Base-by-base conservation (phyloP, 805 yeast species). In the Yamadazyma scolyti region DNA sequence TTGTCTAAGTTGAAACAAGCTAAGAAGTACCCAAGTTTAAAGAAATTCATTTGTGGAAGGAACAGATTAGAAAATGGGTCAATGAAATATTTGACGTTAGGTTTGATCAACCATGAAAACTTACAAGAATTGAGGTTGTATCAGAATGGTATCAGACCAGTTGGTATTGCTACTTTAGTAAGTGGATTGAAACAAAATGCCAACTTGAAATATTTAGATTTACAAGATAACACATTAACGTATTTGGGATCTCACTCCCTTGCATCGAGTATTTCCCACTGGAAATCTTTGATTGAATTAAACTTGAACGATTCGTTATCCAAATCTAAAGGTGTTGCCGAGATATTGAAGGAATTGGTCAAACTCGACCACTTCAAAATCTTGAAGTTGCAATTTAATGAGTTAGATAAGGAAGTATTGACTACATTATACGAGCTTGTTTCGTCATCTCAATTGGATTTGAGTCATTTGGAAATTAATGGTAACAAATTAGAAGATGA, bases 51-150 rank as follows among this genome's bases (percentile, higher is more conserved):
- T 49, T 93, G 99, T 63, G 98, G 98, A 42, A 77, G 99, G 63
- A 93, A 93, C 62, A 82, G 99, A 61, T 73, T 93, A 44, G 99
- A 93, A 58, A 88, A 88, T 56, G 98, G 97, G 3, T 88, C 97
- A 5, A 76, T 87, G 58, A 78, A 79, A 47, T 82, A 83, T 43
- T 73, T 95, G 62, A 77, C 97, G 7, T 68, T 85, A 34, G 96
- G 95, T 38, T 72, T 93, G 46, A 82, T 82, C 54, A 80, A 82
- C 31, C 96, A 93, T 57, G 69, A 73, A 25, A 75, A 78, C 31
- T 68, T 89, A 52, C 76, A 83, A 56, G 76, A 70, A 37, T 77
- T 89, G 20, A 79, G 83, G 54, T 70, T 93, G 44, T 90, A 87
- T 54, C 99, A 93, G 65, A 93, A 93, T 57, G 99, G 99, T 54